Base-by-base conservation (phyloP, 148 eudicot genomes). In the Suaeda aralocaspica region DNA sequence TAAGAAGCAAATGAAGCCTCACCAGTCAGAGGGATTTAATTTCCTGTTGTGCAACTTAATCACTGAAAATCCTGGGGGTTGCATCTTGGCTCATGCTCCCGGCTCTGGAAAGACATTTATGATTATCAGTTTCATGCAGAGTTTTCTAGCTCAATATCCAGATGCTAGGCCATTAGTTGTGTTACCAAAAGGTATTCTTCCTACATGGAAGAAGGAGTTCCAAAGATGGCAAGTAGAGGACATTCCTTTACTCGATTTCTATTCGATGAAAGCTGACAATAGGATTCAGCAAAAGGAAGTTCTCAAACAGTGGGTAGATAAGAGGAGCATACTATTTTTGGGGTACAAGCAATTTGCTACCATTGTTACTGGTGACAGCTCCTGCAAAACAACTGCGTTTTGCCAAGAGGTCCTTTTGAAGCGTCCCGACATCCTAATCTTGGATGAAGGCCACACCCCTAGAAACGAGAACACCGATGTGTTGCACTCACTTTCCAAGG, bases 391-490 rank as follows among this genome's bases (percentile, higher is more conserved):
- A 29, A 81, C 94, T 15, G 74, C 65, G 57, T 76, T 80, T 45
- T 93, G 98, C 83, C 94, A 87, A 59, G 86, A 82, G 71, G 74
- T 86, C 48, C 59, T 93, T 58, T 72, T 93, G 45, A 76, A 69
- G 61, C 66, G 62, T 49, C 98, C 98, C 1, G 75, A 84, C 9
- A 82, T 93, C 52, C 84, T 93, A 31, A 90, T 93, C 36, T 70
- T 90, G 77, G 98, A 93, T 61, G 96, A 93, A 77, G 98, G 98
- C 9, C 98, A 93, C 73, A 93, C 93, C 49, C 98, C 98, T 2
- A 75, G 98, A 77, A 93, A 90, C 66, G 90, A 88, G 69, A 78
- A 93, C 44, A 93, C 98, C 24, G 90, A 93, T 69, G 81, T 88
- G 29, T 63, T 93, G 49, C 82, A 83, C 73, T 82, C 94, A 15